phyloP scores from a whole-genome alignment of 352 stramenopile genomes.

The Phytophthora sojae region DNA sequence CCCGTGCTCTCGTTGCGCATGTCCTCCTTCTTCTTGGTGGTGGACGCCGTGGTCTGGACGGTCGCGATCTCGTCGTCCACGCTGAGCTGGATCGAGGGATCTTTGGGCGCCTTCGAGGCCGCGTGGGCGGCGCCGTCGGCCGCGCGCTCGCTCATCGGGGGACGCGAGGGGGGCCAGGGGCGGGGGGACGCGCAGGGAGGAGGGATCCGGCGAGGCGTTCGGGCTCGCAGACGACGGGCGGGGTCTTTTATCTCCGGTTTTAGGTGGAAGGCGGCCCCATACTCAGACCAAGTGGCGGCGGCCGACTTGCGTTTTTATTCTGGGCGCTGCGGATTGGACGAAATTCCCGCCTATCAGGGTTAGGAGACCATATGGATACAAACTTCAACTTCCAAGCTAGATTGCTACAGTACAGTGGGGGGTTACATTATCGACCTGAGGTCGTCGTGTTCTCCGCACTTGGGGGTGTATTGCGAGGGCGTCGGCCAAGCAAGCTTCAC shows the following conservation, averaged over 20 bases:
- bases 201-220: neutral
- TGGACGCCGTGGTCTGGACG: slow-evolving; percentile 49
- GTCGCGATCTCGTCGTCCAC: slow-evolving; percentile 48
- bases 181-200: neutral
- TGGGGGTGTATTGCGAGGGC: too few species aligned
- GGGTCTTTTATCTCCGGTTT: slow-evolving; percentile 7
- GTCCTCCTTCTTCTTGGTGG: slow-evolving; percentile 75
- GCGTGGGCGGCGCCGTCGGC: slow-evolving; percentile 24
- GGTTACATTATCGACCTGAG: too few species aligned
- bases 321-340: slow-evolving; percentile 15
- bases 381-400: slow-evolving; percentile 24
- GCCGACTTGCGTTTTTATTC: slow-evolving; percentile 36
- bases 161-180: neutral
- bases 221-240: neutral
- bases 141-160: slow-evolving; percentile 39
- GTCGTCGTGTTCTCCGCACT: too few species aligned
- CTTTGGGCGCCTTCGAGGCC: slow-evolving; percentile 21
- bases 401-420: too few species aligned
- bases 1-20: slow-evolving; percentile 88
- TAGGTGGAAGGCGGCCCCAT: slow-evolving; percentile 10
- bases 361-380: slow-evolving; percentile 6
- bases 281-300: slow-evolving; percentile 16
- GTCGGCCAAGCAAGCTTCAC: too few species aligned
- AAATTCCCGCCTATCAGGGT: slow-evolving; percentile 28
- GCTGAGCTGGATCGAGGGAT: slow-evolving; percentile 27